Evolutionary conservation across 352 stramenopile species (phyloP), one percentile per base, ranked within the genome.

Genomic region (Thraustotheca clavata): DNA sequence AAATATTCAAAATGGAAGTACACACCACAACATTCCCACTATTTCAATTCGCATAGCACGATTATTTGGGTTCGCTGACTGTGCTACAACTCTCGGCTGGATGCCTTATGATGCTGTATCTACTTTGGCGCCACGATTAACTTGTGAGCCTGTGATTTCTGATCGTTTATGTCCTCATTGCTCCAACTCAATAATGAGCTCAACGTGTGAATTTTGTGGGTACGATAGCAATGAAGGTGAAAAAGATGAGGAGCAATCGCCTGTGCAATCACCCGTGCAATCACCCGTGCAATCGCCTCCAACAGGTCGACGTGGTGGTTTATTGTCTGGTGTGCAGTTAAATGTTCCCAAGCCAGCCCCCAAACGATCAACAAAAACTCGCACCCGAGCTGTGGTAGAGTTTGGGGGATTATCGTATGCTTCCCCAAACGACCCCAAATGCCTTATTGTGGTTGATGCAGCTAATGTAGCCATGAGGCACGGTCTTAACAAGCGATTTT

Each of bases 391-490:
- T 12, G 18, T 11, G 1, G 49, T 36, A 16, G 73, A 62, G 26
- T 79, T 62, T 69, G 66, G 59, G 41, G 69, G 39, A 35, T 62
- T 27, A 1, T 55, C 27, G n/a, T 52, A 52, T 36, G 49, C 14
- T 50, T 26, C 57, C 3, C 57, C 63, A 18, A 32, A 26, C 22
- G 52, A 66, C 41, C 55, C 49, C n/a, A 77, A 81, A 47, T 79
- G 59, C n/a, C 50, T 87, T 26, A 80, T 89, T 49, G 78, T 89
- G 12, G 65, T 89, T 3, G 80, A 89, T 48, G 80, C 75, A 0
- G 71, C 83, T 18, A 94, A 94, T 54, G 80, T 94, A 9, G 85
- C 85, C 16, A 91, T 94, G 85, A 73, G 80, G 9, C 80, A 92
- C 61, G 85, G 85, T 0, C 73, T 84, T 16, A 77, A 82, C 52